Conservation (phyloP, 345 rosid genomes). For the Eucalyptus sideroxylon region DNA sequence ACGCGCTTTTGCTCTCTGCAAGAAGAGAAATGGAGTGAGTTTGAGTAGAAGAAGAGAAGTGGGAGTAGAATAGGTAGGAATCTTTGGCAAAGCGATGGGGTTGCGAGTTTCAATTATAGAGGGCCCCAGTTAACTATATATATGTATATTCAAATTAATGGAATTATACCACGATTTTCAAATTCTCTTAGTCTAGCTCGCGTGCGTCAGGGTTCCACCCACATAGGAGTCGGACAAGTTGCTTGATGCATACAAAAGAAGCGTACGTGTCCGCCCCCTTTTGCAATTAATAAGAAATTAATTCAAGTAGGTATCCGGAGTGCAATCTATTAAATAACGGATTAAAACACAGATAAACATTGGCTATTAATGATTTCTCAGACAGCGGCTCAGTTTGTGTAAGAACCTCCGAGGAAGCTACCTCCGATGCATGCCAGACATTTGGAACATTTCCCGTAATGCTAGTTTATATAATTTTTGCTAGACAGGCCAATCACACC, state of each 20-base stretch:
- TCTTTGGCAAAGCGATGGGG: not conserved
- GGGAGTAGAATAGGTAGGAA: not conserved
- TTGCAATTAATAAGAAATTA: not conserved
- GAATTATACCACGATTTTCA: not conserved
- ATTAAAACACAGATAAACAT: not conserved
- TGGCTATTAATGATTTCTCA: not conserved
- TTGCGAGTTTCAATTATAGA: too few species aligned
- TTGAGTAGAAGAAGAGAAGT: not conserved
- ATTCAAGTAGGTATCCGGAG: not conserved
- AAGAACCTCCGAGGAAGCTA: not conserved
- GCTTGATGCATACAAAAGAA: not conserved
- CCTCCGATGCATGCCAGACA: not conserved
- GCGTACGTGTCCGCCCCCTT: not conserved
- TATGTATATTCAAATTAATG: not conserved
- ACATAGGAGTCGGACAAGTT: not conserved
- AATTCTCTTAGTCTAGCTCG: not conserved
- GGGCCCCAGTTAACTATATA: too few species aligned
- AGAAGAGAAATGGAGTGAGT: not conserved
- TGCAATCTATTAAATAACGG: not conserved
- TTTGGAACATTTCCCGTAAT: not conserved
- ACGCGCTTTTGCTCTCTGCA: not conserved
- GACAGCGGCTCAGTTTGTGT: not conserved
- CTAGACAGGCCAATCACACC: not conserved
- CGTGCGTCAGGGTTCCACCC: not conserved
- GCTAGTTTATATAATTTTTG: not conserved